phyloP scores from a whole-genome alignment of 108 stramenopile species.

The Pseudonitzschia pungens region DNA sequence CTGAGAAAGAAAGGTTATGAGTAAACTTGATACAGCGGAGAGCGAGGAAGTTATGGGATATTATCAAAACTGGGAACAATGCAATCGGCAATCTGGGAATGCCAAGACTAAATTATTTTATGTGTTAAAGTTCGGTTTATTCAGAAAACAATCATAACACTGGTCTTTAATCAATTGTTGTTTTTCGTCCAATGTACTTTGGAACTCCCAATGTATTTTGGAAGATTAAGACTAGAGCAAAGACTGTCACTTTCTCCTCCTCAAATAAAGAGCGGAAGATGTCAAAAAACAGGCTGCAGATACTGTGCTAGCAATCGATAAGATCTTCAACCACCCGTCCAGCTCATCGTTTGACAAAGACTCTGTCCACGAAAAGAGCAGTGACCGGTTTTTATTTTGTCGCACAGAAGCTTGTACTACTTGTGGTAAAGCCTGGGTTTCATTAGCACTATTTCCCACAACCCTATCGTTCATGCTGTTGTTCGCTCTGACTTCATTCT shows the following conservation, averaged over 20 bases:
- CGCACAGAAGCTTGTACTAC: neutral
- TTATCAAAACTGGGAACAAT: too few species aligned
- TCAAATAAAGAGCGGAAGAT: slow-evolving; percentile 41
- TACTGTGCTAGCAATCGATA: slow-evolving; percentile 54
- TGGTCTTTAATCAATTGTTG: too few species aligned
- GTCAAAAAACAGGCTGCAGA: slow-evolving; percentile 61
- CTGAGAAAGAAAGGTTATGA: too few species aligned
- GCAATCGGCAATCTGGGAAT: too few species aligned
- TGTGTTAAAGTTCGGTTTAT: too few species aligned
- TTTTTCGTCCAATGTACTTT: too few species aligned
- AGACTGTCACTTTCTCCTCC: slow-evolving; percentile 18
- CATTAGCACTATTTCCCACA: neutral
- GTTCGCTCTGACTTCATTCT: neutral
- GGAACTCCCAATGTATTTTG: too few species aligned
- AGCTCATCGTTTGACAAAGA: slow-evolving; percentile 25
- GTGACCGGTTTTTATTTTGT: neutral
- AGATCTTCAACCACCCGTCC: slow-evolving; percentile 38
- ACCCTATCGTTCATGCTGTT: neutral
- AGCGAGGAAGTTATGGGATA: too few species aligned
- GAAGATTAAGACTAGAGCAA: too few species aligned
- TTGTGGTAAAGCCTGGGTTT: neutral
- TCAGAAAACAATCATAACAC: too few species aligned
- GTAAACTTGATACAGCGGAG: too few species aligned
- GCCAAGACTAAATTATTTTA: too few species aligned
- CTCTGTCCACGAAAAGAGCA: slow-evolving; percentile 12